phyloP scores from a whole-genome alignment of 2,329 filamentous ascomycete species.

The Dothideomycetes sp. region DNA sequence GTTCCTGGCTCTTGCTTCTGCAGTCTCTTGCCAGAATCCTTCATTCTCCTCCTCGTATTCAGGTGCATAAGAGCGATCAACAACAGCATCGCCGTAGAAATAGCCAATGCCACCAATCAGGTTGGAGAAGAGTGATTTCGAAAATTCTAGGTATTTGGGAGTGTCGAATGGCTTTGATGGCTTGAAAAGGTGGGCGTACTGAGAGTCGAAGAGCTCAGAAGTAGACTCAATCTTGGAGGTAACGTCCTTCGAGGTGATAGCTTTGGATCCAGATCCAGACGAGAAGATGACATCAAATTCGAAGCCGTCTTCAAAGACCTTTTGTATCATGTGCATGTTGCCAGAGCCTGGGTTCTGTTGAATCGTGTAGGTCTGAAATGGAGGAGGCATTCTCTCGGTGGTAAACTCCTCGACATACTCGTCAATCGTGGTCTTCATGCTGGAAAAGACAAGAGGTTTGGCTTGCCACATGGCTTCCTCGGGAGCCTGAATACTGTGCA shows the following conservation, averaged over 20 bases:
- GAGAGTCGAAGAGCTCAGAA: slow-evolving; percentile 58
- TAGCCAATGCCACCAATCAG: slow-evolving; percentile 89
- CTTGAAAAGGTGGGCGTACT: slow-evolving; percentile 62
- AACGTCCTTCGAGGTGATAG: slow-evolving; percentile 43
- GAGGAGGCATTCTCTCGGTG: slow-evolving; percentile 60
- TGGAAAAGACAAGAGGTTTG: slow-evolving; percentile 55
- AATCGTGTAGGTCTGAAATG: slow-evolving; percentile 77
- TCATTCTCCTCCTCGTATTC: slow-evolving; percentile 95
- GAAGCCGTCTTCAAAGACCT: slow-evolving; percentile 80
- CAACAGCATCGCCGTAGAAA: slow-evolving; percentile 79
- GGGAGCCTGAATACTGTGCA: slow-evolving; percentile 58
- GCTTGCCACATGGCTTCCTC: slow-evolving; percentile 71
- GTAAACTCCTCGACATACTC: slow-evolving; percentile 47
- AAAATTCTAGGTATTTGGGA: slow-evolving; percentile 66
- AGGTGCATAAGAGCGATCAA: slow-evolving; percentile 81
- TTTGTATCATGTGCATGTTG: slow-evolving; percentile 82
- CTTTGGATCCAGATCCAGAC: slow-evolving; percentile 47
- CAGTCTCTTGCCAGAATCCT: slow-evolving; percentile 89
- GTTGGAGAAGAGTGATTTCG: slow-evolving; percentile 87
- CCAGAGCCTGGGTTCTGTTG: slow-evolving; percentile 56
- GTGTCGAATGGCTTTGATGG: slow-evolving; percentile 63
- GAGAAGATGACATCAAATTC: slow-evolving; percentile 89
- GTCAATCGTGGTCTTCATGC: slow-evolving; percentile 55
- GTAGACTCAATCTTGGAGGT: slow-evolving; percentile 57
- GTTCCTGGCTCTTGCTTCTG: slow-evolving; percentile 60